Percentiles rank a stretch among this genome's conserved stretches.
These are phyloP conservation scores for Plenodomus tracheiphilus DNA, from an alignment of 2,329 filamentous ascomycete genomes.

Conservation along the genomic window DNA sequence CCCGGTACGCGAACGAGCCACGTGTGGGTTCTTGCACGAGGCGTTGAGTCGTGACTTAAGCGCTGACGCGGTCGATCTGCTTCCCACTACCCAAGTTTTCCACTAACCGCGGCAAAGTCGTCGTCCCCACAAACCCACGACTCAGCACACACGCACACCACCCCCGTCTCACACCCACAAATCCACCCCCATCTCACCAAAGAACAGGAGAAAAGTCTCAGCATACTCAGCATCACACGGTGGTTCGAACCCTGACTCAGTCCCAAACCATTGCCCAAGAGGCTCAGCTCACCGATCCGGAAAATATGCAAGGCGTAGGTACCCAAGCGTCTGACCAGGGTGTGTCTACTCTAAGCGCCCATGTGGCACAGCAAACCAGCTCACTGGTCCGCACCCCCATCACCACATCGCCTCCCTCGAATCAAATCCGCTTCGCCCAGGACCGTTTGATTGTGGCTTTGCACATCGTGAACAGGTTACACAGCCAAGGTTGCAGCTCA, in stretches of 20 bases:
- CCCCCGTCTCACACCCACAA: too few species aligned
- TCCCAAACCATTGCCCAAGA: neutral
- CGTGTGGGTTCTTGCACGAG: neutral
- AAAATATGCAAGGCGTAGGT: conserved; percentile 1
- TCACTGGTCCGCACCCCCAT: neutral
- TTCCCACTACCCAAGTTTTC: neutral
- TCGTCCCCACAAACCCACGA: too few species aligned
- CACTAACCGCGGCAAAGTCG: neutral
- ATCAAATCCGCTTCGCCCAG: neutral
- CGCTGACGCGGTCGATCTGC: neutral
- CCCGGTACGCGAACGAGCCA: neutral
- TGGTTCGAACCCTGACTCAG: neutral
- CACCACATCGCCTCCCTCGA: neutral
- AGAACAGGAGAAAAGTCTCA: too few species aligned
- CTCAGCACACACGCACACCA: neutral
- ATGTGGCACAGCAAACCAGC: neutral
- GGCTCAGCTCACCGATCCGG: neutral
- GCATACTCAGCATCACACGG: too few species aligned
- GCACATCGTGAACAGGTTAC: neutral
- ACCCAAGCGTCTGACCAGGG: neutral
- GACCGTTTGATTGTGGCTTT: neutral
- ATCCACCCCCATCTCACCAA: neutral
- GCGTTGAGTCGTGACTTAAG: neutral
- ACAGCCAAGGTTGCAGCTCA: neutral
- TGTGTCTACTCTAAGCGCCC: neutral